phyloP scores from a whole-genome alignment of 164 flowering plant genomes.

The Chloranthus sessilifolius region DNA sequence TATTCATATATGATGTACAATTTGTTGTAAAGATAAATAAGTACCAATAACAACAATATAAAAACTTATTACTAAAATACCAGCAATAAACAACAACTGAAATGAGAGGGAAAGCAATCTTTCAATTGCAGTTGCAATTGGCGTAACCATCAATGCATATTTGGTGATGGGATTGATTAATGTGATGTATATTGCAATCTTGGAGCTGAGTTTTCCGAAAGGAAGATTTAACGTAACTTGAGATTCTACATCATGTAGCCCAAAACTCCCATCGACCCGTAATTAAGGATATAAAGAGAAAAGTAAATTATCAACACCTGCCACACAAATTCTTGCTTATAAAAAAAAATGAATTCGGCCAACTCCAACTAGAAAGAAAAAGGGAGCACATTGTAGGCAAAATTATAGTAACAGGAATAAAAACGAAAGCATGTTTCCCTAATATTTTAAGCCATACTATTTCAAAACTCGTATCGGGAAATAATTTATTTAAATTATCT shows the following conservation, averaged over 20 bases:
- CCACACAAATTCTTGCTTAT: background rate
- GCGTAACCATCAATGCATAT: slow-evolving; percentile 17
- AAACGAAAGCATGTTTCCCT: background rate
- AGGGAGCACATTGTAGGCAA: slow-evolving; percentile 1
- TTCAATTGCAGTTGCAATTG: too few species aligned
- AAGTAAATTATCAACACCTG: slow-evolving; percentile 1
- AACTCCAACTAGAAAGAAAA: background rate
- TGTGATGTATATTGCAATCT: slow-evolving; percentile 35
- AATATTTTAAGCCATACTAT: background rate
- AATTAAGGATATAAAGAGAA: background rate
- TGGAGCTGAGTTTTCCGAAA: slow-evolving; percentile 17
- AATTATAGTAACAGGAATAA: background rate
- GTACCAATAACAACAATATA: too few species aligned
- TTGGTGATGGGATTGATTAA: slow-evolving; percentile 38
- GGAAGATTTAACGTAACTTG: slow-evolving; percentile 45
- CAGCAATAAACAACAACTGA: too few species aligned
- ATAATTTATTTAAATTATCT: background rate
- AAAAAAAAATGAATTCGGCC: background rate
- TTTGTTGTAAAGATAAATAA: too few species aligned
- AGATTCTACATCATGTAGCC: slow-evolving; percentile 7
- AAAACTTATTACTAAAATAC: too few species aligned
- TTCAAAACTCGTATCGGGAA: slow-evolving; percentile 1
- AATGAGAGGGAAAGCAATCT: too few species aligned
- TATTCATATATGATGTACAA: too few species aligned
- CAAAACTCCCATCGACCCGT: background rate